Base-by-base conservation (phyloP, 805 yeast species). In the Metschnikowia rubicola region DNA sequence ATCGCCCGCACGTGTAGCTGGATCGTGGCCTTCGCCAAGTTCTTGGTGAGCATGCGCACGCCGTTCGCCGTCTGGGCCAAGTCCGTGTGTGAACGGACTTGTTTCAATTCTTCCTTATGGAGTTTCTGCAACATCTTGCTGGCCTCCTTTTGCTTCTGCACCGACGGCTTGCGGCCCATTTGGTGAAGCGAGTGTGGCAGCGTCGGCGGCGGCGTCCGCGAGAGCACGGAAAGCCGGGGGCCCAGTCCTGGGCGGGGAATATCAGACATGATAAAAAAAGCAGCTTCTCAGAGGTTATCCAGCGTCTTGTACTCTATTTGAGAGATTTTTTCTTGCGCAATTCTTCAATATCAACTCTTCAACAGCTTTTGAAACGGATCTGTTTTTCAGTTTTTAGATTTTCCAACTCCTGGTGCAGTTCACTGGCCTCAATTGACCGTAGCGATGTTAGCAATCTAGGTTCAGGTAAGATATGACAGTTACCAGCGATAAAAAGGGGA, bases 61-160 rank as follows among this genome's bases (percentile, higher is more conserved):
- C 89, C 90, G 61, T 86, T 85, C 4, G 90, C 94, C 8, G 92
- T 84, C 52, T 86, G 84, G 2, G 90, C 88, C 55, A 86, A 68
- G 58, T 85, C 86, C 8, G 87, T 83, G 64, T 87, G 94, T 1
- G 88, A 80, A 46, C 75, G 75, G 32, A 81, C 86, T 2, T 78
- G 70, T 47, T 76, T 73, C 42, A 83, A 63, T 39, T 78, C 79
- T 34, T 70, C 78, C 21, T 53, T 52, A 43, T 61, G 59, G 39
- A 70, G 54, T 46, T 66, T 64, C 43, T 55, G 52, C 46, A 50
- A 55, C 47, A 68, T 51, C 9, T 48, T 53, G 15, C 42, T 51
- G 13, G 55, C 44, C 13, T 50, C 53, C 33, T 50, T 50, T 21
- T 11, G 30, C 35, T 46, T 46, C 26, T 28, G 32, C 30, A 46